Base-by-base conservation (phyloP, 495 filamentous ascomycete genomes). In the Cercophora newfieldiana region DNA sequence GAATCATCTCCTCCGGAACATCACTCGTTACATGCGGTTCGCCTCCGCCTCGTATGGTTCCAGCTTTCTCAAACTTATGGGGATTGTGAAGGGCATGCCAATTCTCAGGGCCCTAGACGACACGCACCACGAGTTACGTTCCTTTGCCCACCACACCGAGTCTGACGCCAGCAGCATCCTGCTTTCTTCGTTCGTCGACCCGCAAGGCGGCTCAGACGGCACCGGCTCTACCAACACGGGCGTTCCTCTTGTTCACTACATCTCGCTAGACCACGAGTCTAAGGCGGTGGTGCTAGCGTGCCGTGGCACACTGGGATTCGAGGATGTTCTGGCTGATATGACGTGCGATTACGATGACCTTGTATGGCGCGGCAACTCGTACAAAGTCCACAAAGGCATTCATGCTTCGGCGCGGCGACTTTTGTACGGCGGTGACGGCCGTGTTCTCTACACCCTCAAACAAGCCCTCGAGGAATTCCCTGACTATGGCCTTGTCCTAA, bases 371-470 rank as follows among this genome's bases (percentile, higher is more conserved):
- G 89, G 88, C 16, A 85, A 81, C 57, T 72, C 72, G 2, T 93
- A 92, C 77, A 88, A 89, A 60, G 90, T 92, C 0, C 91, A 94
- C 77, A 93, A 92, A 72, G 91, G 91, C n/a, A 91, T 94, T 69
- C 87, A 91, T 68, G 90, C 90, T 14, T 92, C 90, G 3, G 91
- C 91, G 2, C 80, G 86, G 25, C 84, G 90, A 6, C 80, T 94
- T 1, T 79, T 94, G 0, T 86, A 88, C 70, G 88, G 87, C 19
- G 79, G 79, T 18, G 87, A 87, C 33, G 88, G 88, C 6, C 77
- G 85, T 53, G 87, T 94, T 1, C 82, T 94, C 66, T 80, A 83
- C 56, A 91, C 87, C 0, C 84, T 94, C 28, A 84, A 86, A 69
- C 82, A 86, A n/a, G 89, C 91, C 0, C 78, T 94, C 1, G 87